These are phyloP conservation scores for Ilyonectria robusta DNA, from an alignment of 2,329 filamentous ascomycete species.

Conservation along the genomic window DNA sequence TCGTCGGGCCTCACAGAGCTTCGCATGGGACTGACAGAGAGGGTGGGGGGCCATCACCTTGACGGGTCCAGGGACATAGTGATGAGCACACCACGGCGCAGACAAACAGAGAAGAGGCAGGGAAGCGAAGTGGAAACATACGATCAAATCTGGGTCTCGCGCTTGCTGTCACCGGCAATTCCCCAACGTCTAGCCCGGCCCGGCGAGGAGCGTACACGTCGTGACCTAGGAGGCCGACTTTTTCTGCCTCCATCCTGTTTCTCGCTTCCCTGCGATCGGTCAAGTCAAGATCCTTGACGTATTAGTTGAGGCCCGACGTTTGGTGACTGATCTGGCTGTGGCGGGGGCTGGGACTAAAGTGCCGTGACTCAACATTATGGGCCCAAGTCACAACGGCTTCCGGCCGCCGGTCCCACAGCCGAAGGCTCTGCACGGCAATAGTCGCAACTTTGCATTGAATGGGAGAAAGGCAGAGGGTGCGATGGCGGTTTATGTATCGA, in stretches of 20 bases:
- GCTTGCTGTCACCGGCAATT: constrained; percentile 28
- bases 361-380: constrained; percentile 42
- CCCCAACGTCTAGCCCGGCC: constrained; percentile 24
- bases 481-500: constrained; percentile 29
- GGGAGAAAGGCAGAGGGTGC: constrained; percentile 24
- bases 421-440: constrained; percentile 32
- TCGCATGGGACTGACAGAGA: constrained; percentile 18
- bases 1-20: constrained; percentile 31
- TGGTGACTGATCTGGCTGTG: constrained; percentile 10
- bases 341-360: constrained; percentile 32
- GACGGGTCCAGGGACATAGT: constrained; percentile 40
- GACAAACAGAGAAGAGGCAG: constrained; percentile 25
- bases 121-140: constrained; percentile 40
- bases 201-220: constrained; percentile 30
- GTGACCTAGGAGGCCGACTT: constrained; percentile 14
- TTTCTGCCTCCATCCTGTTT: constrained; percentile 19
- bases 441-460: constrained; percentile 28
- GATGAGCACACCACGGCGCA: constrained; percentile 38
- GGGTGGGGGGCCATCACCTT: constrained; percentile 43
- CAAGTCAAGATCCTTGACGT: constrained; percentile 18
- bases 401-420: constrained; percentile 44
- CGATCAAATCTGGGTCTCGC: constrained; percentile 35
- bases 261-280: constrained; percentile 12
- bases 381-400: constrained; percentile 37
- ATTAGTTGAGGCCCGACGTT: constrained; percentile 21